A percentile compares a stretch with the other conserved stretches of the same genome.
These are phyloP conservation scores for Cyathus striatus DNA, from an alignment of 768 basidiomycete genomes.

Conservation along the genomic window DNA sequence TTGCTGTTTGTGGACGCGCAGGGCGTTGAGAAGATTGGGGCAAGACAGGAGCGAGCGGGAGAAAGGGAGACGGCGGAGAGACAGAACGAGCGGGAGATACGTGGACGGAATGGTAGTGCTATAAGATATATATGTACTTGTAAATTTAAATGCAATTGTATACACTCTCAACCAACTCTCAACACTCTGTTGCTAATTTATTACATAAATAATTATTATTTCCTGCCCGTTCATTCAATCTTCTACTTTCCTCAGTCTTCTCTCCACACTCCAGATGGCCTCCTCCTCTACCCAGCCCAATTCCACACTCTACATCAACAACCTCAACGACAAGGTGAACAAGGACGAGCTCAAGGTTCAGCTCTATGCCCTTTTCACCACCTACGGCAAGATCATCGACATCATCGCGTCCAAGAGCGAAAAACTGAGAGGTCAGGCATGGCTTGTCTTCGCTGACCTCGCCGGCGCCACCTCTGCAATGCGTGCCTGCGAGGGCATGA, in stretches of 20 bases:
- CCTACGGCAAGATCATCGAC: conserved; percentile 92
- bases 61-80: conserved; percentile 2
- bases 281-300: conserved; percentile 69
- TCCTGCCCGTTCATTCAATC: too few species aligned
- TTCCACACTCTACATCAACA: conserved; percentile 86
- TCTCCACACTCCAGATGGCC: conserved; percentile 26
- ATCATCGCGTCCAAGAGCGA: conserved; percentile 83
- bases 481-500: conserved; percentile 88
- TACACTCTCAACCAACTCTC: too few species aligned
- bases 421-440: conserved; percentile 92
- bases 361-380: conserved; percentile 85
- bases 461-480: conserved; percentile 88
- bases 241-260: conserved; percentile 4
- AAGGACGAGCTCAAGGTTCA: conserved; percentile 83
- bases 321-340: conserved; percentile 89
- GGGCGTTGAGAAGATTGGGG: not conserved
- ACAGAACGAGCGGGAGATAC: not conserved
- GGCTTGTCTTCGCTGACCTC: conserved; percentile 92
- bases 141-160: too few species aligned
- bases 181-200: too few species aligned
- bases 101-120: too few species aligned
- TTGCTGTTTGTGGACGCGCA: not conserved
- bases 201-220: too few species aligned
- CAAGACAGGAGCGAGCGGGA: not conserved
- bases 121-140: too few species aligned